Percentiles rank a stretch among this genome's conserved stretches.
These are phyloP conservation scores for Beauveria brongniartii DNA, from an alignment of 2,329 filamentous ascomycete species.

Conservation along the genomic window DNA sequence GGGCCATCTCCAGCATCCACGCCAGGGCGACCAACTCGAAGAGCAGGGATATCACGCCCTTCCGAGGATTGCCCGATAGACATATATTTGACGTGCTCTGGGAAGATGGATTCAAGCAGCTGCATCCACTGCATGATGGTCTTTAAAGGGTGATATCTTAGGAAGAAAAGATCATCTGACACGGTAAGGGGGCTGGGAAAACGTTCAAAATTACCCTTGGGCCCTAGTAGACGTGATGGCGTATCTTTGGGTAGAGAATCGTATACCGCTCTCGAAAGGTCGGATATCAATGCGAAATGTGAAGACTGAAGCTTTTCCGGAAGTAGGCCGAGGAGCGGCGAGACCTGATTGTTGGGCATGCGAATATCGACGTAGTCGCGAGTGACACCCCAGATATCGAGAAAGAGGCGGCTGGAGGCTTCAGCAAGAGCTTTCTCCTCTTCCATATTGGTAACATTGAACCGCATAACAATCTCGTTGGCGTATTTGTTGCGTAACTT, in stretches of 20 bases:
- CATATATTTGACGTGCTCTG: slow-evolving; percentile 64
- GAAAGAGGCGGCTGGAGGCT: slow-evolving; percentile 64
- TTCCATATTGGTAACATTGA: slow-evolving; percentile 62
- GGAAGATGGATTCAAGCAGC: slow-evolving; percentile 82
- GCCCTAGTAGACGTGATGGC: slow-evolving; percentile 13
- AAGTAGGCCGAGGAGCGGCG: slow-evolving; percentile 70
- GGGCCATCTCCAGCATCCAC: slow-evolving; percentile 34
- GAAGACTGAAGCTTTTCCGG: slow-evolving; percentile 64
- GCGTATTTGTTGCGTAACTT: slow-evolving; percentile 49
- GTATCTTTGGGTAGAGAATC: slow-evolving; percentile 32
- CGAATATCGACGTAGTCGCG: slow-evolving; percentile 78
- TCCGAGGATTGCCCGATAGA: slow-evolving; percentile 81
- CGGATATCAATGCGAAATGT: slow-evolving; percentile 69
- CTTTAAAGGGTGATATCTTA: slow-evolving; percentile 80
- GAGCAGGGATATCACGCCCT: slow-evolving; percentile 74
- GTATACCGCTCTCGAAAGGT: slow-evolving; percentile 69
- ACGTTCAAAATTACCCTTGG: slow-evolving; percentile 22
- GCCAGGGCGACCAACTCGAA: slow-evolving; percentile 60
- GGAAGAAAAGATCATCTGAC: slow-evolving; percentile 76
- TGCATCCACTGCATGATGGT: slow-evolving; percentile 87
- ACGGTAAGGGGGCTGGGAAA: slow-evolving; percentile 25
- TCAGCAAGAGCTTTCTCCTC: slow-evolving; percentile 66
- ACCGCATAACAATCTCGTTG: slow-evolving; percentile 80
- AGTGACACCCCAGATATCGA: slow-evolving; percentile 87
- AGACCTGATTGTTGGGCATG: slow-evolving; percentile 65